Base-by-base conservation (phyloP, 139 green algal species). In the Chlorella sorokiniana region DNA sequence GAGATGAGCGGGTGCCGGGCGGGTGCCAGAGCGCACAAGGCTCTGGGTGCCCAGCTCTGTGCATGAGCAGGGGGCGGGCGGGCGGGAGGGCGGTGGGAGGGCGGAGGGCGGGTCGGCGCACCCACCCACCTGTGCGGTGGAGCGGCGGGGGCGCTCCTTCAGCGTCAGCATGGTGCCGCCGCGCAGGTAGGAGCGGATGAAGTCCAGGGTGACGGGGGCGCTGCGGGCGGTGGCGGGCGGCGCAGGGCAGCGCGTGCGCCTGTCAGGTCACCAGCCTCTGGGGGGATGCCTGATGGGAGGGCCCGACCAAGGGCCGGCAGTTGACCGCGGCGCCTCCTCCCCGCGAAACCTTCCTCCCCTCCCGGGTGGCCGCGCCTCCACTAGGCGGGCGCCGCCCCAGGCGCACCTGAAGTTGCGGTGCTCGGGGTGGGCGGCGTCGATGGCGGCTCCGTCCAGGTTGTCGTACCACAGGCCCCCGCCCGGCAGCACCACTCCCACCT, bases 141-240 rank as follows among this genome's bases (percentile, higher is more conserved):
- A 84, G 25, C 83, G 61, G 29, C 88, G 72, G 0, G 95, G 83
- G 0, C 96, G 91, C 77, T 98, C 95, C 67, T 92, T 91, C 6
- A 92, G 84, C 11, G 93, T 64, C 33, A 99, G 54, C 62, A 99
- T 96, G 83, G 76, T 73, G 23, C 97, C 97, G 8, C 93, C 97
- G 3, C 93, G 89, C 37, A 94, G 62, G 78, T 88, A 99, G 37
- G 87, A 86, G 2, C 93, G 95, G 42, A 98, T 93, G 51, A 54
- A 81, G 42, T 95, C 91, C 81, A 98, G 81, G 59, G 84, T 89
- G n/a, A 97, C 95, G 38, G 86, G 73, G n/a, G 82, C 56, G 38
- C 73, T 81, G 75, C 59, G 18, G 42, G 62, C 3, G 44, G 31
- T 1, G 42, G 23, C 14, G 5, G 14, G 44, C 0, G 48, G 44